Evolutionary conservation across 331 rosid species (phyloP).

Genomic region (Malus hybrid): DNA sequence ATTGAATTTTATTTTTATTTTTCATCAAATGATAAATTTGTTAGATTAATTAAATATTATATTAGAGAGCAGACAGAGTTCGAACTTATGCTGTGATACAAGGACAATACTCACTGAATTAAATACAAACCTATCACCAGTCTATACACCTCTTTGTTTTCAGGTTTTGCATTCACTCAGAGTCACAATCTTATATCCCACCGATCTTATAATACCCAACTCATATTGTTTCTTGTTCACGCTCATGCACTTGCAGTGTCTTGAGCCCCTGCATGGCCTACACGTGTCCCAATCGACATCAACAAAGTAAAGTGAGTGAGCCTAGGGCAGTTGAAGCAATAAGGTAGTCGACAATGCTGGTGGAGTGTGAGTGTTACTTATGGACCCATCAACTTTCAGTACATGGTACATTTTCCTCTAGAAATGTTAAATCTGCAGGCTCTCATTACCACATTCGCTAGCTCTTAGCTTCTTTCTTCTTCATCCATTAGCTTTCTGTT

Average conservation of each 20-base stretch:
- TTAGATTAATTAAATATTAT: too few species aligned
- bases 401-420: slow-evolving; percentile 1
- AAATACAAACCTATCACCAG: background rate
- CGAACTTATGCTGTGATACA: too few species aligned
- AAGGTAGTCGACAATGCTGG: slow-evolving; percentile 6
- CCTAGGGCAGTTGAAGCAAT: slow-evolving; percentile 46
- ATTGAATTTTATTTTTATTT: too few species aligned
- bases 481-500: background rate
- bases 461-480: background rate
- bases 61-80: too few species aligned
- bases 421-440: slow-evolving; percentile 15
- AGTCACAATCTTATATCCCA: background rate
- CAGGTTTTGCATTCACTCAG: background rate
- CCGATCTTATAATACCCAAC: background rate
- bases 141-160: background rate
- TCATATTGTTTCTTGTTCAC: background rate
- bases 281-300: slow-evolving; percentile 17
- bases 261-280: background rate
- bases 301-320: slow-evolving; percentile 11
- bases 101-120: too few species aligned
- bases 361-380: background rate
- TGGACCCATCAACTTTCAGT: background rate
- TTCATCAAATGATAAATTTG: too few species aligned
- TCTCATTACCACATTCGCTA: background rate
- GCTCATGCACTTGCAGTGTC: background rate